Conservation (phyloP, 495 filamentous ascomycete species). For the Sphaerosporella brunnea region DNA sequence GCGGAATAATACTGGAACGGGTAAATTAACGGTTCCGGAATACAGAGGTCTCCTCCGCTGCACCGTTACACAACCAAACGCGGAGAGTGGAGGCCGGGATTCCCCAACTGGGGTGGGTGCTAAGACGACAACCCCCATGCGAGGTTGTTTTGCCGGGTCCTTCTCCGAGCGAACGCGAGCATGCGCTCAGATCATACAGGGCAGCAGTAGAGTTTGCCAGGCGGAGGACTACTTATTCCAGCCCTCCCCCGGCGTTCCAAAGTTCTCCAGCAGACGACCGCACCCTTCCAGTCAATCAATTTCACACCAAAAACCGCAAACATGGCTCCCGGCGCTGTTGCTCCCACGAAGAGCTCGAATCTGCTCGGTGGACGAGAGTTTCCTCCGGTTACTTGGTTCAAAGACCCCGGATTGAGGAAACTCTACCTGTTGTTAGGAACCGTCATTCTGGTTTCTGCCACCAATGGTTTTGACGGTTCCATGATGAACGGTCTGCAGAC, state of each 20-base stretch:
- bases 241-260: neutral
- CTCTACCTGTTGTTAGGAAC: conserved; percentile 19
- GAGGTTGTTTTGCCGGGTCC: neutral
- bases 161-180: neutral
- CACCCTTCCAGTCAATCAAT: neutral
- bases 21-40: conserved; percentile 5
- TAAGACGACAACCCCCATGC: neutral
- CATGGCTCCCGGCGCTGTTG: conserved; percentile 5
- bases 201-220: neutral
- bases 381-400: conserved; percentile 17
- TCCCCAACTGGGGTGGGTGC: neutral
- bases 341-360: conserved; percentile 17
- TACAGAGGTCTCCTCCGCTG: neutral
- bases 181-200: neutral
- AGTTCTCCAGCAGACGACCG: neutral
- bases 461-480: conserved; percentile 27
- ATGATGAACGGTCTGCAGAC: conserved; percentile 40
- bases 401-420: conserved; percentile 18
- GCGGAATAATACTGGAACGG: neutral
- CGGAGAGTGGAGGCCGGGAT: neutral
- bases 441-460: conserved; percentile 23
- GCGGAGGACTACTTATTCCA: conserved; percentile 2
- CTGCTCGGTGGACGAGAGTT: conserved; percentile 16
- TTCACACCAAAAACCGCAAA: neutral
- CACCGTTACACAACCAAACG: neutral